These are phyloP conservation scores for Trametes villosa DNA, from an alignment of 768 basidiomycete genomes.

Conservation along the genomic window DNA sequence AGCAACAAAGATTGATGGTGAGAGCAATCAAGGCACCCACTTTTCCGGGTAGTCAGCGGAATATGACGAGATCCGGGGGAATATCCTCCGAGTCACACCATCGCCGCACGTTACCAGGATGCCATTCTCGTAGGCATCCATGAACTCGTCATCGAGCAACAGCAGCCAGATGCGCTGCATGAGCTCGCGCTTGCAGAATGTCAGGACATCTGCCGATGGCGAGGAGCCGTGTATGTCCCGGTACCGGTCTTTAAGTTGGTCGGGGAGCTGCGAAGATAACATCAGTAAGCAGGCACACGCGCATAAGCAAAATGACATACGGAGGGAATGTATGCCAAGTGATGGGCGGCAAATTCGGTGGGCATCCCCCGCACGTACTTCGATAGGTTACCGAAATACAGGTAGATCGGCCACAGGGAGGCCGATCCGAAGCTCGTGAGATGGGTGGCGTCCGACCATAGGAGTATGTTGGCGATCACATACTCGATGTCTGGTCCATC, in stretches of 20 bases:
- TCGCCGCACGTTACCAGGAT: no score
- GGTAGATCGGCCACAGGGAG: conserved; percentile 45
- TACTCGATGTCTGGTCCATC: conserved; percentile 5
- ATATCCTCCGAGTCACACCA: no score
- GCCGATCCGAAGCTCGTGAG: conserved; percentile 33
- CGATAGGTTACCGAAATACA: conserved; percentile 43
- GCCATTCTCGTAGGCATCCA: no score
- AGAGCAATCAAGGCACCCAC: no score
- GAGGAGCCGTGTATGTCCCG: conserved; percentile 21
- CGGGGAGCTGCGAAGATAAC: conserved; percentile 35
- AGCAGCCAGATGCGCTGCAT: no score
- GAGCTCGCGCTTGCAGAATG: no score
- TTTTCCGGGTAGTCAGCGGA: no score
- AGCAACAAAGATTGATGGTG: no score
- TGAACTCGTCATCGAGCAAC: no score
- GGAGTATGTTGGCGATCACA: conserved; percentile 20
- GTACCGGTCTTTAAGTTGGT: conserved; percentile 37
- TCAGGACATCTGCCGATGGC: no score
- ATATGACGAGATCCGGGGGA: no score
- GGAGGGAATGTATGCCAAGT: conserved; percentile 50
- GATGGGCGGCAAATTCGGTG: conserved; percentile 39
- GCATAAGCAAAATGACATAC: conserved; percentile 48
- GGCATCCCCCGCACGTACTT: conserved; percentile 44
- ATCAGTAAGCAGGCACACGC: neutral
- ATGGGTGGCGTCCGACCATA: no score